Evolutionary conservation across 2,329 filamentous ascomycete genomes (phyloP).

Genomic region (Pyrenophora tritici-repentis): DNA sequence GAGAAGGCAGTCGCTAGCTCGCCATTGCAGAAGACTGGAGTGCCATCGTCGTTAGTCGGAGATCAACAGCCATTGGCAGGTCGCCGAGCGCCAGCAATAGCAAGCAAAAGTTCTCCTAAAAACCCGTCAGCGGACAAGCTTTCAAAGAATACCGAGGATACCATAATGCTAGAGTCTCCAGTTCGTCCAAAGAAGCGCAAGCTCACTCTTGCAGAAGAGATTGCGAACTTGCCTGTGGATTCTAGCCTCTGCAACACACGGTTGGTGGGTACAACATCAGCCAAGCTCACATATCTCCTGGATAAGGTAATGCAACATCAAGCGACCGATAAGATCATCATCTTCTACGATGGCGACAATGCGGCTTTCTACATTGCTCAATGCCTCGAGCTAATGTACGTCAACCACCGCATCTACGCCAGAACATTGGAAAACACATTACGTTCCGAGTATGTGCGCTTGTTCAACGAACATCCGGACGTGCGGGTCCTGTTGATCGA

Average conservation of each 20-base stretch:
- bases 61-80: slow-evolving; percentile 44
- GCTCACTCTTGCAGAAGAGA: slow-evolving; percentile 38
- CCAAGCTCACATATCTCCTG: slow-evolving; percentile 85
- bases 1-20: slow-evolving; percentile 3
- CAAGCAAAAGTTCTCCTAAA: slow-evolving; percentile 27
- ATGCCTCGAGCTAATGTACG: slow-evolving; percentile 72
- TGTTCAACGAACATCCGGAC: slow-evolving; percentile 72
- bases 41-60: slow-evolving; percentile 49
- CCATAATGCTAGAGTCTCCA: slow-evolving; percentile 15
- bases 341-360: slow-evolving; percentile 92
- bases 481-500: slow-evolving; percentile 89
- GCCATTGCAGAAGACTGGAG: slow-evolving; percentile 42
- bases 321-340: slow-evolving; percentile 77
- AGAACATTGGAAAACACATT: slow-evolving; percentile 64
- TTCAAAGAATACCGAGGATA: not conserved
- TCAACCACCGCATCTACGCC: slow-evolving; percentile 70
- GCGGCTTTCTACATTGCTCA: slow-evolving; percentile 84
- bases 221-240: slow-evolving; percentile 42
- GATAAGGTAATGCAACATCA: slow-evolving; percentile 73
- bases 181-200: slow-evolving; percentile 37
- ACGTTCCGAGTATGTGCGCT: slow-evolving; percentile 75
- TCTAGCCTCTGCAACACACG: slow-evolving; percentile 64
- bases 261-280: slow-evolving; percentile 79
- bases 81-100: slow-evolving; percentile 26
- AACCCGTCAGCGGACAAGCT: slow-evolving; percentile 14